Base-by-base conservation (phyloP, 192 early-diverging fungal genomes). In the Coemansia sp. region DNA sequence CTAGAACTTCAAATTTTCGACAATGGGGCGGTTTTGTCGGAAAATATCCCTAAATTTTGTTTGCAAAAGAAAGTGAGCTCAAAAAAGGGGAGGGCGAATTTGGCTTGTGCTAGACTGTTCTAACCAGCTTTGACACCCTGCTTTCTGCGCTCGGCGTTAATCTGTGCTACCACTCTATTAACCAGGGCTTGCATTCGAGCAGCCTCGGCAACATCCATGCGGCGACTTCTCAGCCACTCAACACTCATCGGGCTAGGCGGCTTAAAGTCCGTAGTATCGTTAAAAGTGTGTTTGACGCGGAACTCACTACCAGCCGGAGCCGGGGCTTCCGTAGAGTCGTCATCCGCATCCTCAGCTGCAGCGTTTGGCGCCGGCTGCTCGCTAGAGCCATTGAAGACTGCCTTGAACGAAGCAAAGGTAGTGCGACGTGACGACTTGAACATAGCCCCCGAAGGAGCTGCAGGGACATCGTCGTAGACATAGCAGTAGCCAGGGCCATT, bases 401-500 rank as follows among this genome's bases (percentile, higher is more conserved):
- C 42, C 55, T 69, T 69, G 18, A 53, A 28, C 21, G 51, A 10
- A 31, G 26, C 26, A 53, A 53, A 53, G 21, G 14, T 16, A 5
- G 51, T 10, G 13, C 51, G 51, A 16, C 51, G 51, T 13, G 63
- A n/a, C 7, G 37, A 43, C 9, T 65, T 72, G 37, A 72, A 51
- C 31, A 67, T 40, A 7, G 74, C 65, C 28, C 71, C 68, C 35
- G 16, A 16, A 8, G 51, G 51, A 13, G 82, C 69, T 2, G 63
- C 58, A 7, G 73, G 73, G 31, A 83, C 36, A 24, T 83, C 82
- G 37, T 83, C 82, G 23, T 83, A 83, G 14, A 68, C 62, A 33
- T 83, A 83, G 73, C 82, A 83, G 67, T 76, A 79, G 1, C 76
- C 76, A 9, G 73, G 69, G 4, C 69, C 73, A 40, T 67, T 76